Conservation (phyloP, 495 filamentous ascomycete species). For the Daldinia decipiens region DNA sequence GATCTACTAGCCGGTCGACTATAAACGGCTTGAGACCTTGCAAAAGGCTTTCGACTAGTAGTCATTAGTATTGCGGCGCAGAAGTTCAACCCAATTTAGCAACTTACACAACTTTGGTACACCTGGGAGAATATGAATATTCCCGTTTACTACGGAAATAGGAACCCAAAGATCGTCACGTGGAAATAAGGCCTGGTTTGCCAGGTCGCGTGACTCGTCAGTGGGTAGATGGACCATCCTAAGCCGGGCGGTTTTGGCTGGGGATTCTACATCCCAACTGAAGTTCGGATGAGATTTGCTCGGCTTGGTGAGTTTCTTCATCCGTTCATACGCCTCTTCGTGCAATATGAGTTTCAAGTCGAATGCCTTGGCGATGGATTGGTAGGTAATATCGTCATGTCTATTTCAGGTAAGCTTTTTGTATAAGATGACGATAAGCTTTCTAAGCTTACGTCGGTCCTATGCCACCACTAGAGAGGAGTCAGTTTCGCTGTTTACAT, state of each 20-base stretch:
- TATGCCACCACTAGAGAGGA: constrained; percentile 78
- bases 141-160: constrained; percentile 85
- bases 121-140: constrained; percentile 92
- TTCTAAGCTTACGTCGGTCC: constrained; percentile 77
- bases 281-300: constrained; percentile 79
- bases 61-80: neutral
- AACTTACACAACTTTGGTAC: constrained; percentile 78
- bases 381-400: constrained; percentile 98
- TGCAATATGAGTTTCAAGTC: constrained; percentile 78
- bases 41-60: constrained; percentile 72
- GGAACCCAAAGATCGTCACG: constrained; percentile 91
- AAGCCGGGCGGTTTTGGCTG: constrained; percentile 78
- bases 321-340: constrained; percentile 75
- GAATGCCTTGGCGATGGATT: constrained; percentile 92
- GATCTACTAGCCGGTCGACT: constrained; percentile 74
- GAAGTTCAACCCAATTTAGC: neutral
- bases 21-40: constrained; percentile 77
- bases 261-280: constrained; percentile 84
- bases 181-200: constrained; percentile 79
- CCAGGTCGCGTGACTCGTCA: constrained; percentile 67
- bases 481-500: constrained; percentile 5
- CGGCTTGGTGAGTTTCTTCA: constrained; percentile 81
- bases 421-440: constrained; percentile 6
- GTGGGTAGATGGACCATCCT: constrained; percentile 90
- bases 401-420: constrained; percentile 56